Conservation (phyloP, 306 rosid species). For the Vigna mungo region DNA sequence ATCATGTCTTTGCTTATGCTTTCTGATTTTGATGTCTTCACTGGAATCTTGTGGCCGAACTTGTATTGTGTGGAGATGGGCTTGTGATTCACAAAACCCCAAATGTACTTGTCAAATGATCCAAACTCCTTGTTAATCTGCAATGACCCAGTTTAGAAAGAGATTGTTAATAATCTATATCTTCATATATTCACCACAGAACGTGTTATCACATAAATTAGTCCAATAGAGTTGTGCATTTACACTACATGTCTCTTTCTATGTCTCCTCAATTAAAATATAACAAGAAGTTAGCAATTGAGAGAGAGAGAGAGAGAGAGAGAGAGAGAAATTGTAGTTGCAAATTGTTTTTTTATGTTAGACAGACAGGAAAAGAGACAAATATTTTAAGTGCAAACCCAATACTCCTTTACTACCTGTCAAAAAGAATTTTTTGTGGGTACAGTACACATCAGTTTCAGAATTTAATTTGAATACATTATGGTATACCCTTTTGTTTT, state of each 20-base stretch:
- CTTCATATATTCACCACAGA: neutral
- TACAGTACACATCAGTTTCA: neutral
- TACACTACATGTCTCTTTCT: neutral
- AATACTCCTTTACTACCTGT: neutral
- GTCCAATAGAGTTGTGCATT: neutral
- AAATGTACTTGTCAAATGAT: conserved; percentile 78
- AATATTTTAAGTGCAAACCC: neutral
- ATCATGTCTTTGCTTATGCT: conserved; percentile 95
- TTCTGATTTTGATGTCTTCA: conserved; percentile 96
- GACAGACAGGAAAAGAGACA: neutral
- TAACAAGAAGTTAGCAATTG: neutral
- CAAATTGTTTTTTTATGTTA: neutral
- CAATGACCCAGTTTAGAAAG: conserved; percentile 23
- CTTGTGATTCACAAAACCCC: conserved; percentile 90
- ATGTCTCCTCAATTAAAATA: neutral
- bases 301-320: too few relatives aligned
- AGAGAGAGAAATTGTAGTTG: neutral
- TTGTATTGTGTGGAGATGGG: conserved; percentile 89
- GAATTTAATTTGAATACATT: neutral
- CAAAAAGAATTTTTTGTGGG: neutral
- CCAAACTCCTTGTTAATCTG: conserved; percentile 84
- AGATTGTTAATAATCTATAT: conserved; percentile 14
- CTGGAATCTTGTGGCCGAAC: conserved; percentile 83
- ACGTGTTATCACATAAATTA: conserved; percentile 1
- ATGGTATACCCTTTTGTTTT: neutral